Conservation (phyloP, 1,284 basidiomycete genomes). For the Puccinia polysora region DNA sequence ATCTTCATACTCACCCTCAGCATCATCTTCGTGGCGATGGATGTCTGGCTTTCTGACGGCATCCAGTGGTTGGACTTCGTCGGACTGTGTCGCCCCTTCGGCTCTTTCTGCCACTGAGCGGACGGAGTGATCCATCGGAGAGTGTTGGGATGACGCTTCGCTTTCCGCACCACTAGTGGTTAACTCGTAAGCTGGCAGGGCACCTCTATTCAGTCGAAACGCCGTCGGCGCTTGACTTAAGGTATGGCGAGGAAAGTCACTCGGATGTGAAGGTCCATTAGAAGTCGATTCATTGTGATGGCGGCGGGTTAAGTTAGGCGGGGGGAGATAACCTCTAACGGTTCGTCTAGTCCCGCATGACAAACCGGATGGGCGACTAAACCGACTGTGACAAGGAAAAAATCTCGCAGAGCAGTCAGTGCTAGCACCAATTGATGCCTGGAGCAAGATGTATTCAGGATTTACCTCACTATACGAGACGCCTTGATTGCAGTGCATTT, state of each 20-base stretch:
- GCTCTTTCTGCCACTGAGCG: not conserved
- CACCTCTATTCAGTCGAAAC: not conserved
- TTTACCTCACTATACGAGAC: slow-evolving; percentile 35
- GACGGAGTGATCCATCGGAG: not conserved
- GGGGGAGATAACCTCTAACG: slow-evolving; percentile 8
- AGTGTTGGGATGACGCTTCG: not conserved
- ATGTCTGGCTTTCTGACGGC: no score
- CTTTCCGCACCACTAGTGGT: slow-evolving; percentile 24
- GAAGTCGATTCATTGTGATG: not conserved
- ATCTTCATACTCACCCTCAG: not conserved
- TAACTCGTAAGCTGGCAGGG: not conserved
- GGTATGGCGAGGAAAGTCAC: not conserved
- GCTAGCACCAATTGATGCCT: not conserved
- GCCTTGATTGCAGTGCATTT: slow-evolving; percentile 37
- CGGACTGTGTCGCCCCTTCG: not conserved
- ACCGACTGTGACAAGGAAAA: slow-evolving; percentile 4
- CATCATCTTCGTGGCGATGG: not conserved
- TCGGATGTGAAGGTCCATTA: not conserved
- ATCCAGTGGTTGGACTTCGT: not conserved
- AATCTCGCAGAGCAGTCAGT: not conserved
- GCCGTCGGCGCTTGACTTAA: not conserved
- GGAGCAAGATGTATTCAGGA: not conserved
- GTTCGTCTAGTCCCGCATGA: slow-evolving; percentile 5
- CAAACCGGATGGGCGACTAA: slow-evolving; percentile 25
- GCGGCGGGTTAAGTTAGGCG: slow-evolving; percentile 3